Evolutionary conservation across 345 rosid genomes (phyloP).

Genomic region (Trapa bicornis): DNA sequence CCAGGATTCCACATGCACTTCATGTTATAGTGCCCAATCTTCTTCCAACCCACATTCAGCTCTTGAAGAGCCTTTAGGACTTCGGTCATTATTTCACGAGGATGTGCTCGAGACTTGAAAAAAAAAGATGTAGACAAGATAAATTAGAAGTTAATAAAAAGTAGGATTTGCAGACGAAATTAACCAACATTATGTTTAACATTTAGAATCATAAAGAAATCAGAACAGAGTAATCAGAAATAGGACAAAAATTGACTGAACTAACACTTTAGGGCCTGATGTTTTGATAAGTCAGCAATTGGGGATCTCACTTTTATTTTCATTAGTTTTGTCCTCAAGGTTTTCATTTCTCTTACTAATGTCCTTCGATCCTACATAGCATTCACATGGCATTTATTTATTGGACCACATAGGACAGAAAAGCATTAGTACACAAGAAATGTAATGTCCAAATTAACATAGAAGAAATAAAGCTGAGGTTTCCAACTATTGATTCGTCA

Average conservation of each 20-base stretch:
- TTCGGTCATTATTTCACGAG: constrained; percentile 97
- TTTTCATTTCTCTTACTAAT: too few relatives aligned
- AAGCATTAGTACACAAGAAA: too few relatives aligned
- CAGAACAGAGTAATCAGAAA: neutral
- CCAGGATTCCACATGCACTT: constrained; percentile 88
- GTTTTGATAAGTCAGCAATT: too few relatives aligned
- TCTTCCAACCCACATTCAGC: constrained; percentile 88
- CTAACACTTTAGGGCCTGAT: too few relatives aligned
- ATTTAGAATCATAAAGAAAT: neutral
- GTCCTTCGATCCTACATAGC: too few relatives aligned
- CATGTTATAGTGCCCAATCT: constrained; percentile 97
- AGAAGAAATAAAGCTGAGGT: too few relatives aligned
- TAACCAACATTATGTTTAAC: neutral
- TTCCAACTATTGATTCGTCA: too few relatives aligned
- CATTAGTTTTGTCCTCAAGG: too few relatives aligned
- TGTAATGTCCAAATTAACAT: too few relatives aligned
- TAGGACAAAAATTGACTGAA: neutral
- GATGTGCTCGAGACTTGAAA: constrained; percentile 84
- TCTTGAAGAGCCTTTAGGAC: constrained; percentile 92
- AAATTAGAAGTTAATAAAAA: neutral
- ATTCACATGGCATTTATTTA: too few relatives aligned
- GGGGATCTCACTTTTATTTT: too few relatives aligned
- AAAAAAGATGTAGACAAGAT: neutral
- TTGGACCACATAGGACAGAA: too few relatives aligned
- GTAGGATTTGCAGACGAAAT: neutral